Conservation (phyloP, 2,329 filamentous ascomycete genomes). For the Stenocarpella maydis region DNA sequence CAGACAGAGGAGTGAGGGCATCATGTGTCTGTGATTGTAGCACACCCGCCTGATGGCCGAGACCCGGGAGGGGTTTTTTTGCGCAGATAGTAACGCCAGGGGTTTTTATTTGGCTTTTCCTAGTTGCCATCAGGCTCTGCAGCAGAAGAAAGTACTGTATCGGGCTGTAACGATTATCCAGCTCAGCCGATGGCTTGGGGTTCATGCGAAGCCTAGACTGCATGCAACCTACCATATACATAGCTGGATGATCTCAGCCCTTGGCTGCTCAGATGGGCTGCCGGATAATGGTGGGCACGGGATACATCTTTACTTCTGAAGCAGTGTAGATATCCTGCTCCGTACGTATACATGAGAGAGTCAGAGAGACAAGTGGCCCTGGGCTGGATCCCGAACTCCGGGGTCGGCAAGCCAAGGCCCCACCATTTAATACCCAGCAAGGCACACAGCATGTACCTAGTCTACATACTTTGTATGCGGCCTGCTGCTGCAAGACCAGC, state of each 20-base stretch:
- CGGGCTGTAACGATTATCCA: too few relatives aligned
- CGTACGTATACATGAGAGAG: too few relatives aligned
- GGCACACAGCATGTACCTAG: too few relatives aligned
- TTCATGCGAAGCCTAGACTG: background rate
- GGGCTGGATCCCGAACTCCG: slow-evolving; percentile 23
- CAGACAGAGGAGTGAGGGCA: background rate
- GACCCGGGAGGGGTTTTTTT: background rate
- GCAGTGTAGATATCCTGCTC: too few relatives aligned
- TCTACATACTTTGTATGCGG: too few relatives aligned
- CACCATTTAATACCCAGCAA: slow-evolving; percentile 8
- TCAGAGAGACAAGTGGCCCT: background rate
- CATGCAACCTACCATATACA: background rate
- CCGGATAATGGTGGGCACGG: background rate
- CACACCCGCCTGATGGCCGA: background rate
- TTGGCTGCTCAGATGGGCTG: background rate
- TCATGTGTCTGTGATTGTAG: background rate
- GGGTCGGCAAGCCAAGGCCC: slow-evolving; percentile 32
- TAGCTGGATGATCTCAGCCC: background rate
- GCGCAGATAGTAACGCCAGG: background rate
- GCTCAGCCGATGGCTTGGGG: background rate
- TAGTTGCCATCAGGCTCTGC: background rate
- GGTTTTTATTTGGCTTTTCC: background rate
- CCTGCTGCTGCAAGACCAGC: background rate
- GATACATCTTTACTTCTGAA: too few relatives aligned
- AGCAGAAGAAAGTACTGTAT: too few relatives aligned